A percentile compares a stretch with the other conserved stretches of the same genome.
phyloP scores from a whole-genome alignment of 1,139 yeast species.

The Hyphopichia pseudoburtonii region DNA sequence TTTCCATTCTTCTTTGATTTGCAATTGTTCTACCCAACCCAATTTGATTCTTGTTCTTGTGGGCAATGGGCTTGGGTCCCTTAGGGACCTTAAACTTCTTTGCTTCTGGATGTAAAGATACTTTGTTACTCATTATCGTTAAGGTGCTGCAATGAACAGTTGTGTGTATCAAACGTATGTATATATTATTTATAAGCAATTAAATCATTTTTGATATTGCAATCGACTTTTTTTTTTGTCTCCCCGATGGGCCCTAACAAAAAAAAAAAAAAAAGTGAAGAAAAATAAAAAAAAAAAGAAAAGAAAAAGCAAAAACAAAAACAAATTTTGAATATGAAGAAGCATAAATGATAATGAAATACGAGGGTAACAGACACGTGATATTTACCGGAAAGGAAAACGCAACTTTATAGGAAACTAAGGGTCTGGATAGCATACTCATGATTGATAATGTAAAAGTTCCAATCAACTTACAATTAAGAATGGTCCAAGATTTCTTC shows the following conservation, averaged over 20 bases:
- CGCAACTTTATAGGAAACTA: neutral
- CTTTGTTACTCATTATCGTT: slow-evolving; percentile 32
- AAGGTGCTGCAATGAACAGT: neutral
- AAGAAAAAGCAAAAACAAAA: too few species aligned
- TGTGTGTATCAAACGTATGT: neutral
- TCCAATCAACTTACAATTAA: too few species aligned
- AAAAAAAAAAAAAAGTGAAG: neutral
- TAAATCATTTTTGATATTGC: too few species aligned
- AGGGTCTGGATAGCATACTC: too few species aligned
- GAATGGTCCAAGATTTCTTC: too few species aligned
- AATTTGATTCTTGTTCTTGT: slow-evolving; percentile 76
- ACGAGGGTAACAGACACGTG: too few species aligned
- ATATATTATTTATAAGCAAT: neutral
- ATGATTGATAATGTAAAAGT: too few species aligned
- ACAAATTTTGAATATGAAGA: too few species aligned
- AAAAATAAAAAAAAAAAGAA: too few species aligned
- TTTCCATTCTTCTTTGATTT: slow-evolving; percentile 69
- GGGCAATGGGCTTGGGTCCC: slow-evolving; percentile 88
- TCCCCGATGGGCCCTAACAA: neutral
- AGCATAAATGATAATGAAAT: too few species aligned
- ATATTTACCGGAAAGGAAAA: too few species aligned
- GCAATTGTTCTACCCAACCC: slow-evolving; percentile 87
- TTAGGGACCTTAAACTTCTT: slow-evolving; percentile 68
- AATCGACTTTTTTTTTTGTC: neutral
- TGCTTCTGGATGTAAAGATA: slow-evolving; percentile 46